Evolutionary conservation across 1,284 basidiomycete genomes (phyloP).

Genomic region (Malassezia psittaci): DNA sequence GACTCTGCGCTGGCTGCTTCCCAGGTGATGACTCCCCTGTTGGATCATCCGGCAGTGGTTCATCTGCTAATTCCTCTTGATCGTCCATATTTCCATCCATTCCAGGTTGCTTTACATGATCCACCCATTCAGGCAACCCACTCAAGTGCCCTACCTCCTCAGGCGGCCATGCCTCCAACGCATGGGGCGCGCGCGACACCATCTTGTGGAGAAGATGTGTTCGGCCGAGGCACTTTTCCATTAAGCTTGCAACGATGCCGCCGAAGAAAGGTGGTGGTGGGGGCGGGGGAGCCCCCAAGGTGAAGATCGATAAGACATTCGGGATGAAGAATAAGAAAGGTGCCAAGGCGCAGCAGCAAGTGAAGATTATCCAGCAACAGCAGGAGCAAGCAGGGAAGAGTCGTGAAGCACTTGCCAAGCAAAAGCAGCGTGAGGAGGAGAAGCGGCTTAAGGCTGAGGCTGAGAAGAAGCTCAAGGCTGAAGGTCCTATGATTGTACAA

Average conservation of each 20-base stretch:
- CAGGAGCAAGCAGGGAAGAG: slow-evolving; percentile 56
- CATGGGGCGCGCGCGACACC: slow-evolving; percentile 1
- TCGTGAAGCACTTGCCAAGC: slow-evolving; percentile 65
- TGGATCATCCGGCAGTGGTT: background rate
- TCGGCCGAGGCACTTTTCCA: slow-evolving; percentile 14
- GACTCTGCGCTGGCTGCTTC: background rate
- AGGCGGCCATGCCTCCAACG: background rate
- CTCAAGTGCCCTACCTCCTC: background rate
- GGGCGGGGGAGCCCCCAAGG: slow-evolving; percentile 52
- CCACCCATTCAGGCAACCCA: background rate
- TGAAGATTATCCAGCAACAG: slow-evolving; percentile 69
- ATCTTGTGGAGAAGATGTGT: slow-evolving; percentile 1
- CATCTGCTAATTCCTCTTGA: background rate
- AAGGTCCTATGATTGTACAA: slow-evolving; percentile 47
- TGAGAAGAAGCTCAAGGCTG: slow-evolving; percentile 55
- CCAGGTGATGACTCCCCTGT: background rate
- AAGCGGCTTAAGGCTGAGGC: slow-evolving; percentile 77
- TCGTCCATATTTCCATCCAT: background rate
- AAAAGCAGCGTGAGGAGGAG: slow-evolving; percentile 68
- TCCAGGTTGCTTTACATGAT: background rate
- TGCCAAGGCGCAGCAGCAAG: slow-evolving; percentile 76
- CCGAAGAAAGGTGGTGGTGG: slow-evolving; percentile 31
- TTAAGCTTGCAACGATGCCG: slow-evolving; percentile 25
- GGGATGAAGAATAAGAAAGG: slow-evolving; percentile 88
- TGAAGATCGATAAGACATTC: slow-evolving; percentile 52